Conservation (phyloP, 495 filamentous ascomycete genomes). For the Penicillium macrosclerotiorum region DNA sequence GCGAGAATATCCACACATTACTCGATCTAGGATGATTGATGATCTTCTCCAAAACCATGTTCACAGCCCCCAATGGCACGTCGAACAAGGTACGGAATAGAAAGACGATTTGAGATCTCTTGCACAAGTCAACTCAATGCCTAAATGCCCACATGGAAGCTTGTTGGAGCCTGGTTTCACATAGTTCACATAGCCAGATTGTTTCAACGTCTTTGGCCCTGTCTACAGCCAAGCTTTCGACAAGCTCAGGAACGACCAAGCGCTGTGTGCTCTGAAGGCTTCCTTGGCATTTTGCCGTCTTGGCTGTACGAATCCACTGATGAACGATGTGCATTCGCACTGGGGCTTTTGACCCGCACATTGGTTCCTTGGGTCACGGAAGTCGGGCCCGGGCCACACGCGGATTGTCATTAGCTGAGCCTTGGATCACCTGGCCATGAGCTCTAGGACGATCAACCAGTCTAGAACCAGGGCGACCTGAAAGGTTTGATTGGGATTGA, state of each 20-base stretch:
- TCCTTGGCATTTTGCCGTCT: not conserved
- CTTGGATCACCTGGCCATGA: constrained; percentile 33
- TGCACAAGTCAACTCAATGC: too few species aligned
- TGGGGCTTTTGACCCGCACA: not conserved
- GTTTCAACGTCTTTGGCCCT: not conserved
- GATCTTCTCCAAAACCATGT: too few species aligned
- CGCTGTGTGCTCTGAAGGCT: not conserved
- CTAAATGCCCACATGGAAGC: too few species aligned
- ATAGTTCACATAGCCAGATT: too few species aligned
- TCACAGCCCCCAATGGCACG: too few species aligned
- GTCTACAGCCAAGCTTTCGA: constrained; percentile 5
- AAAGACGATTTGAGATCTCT: too few species aligned
- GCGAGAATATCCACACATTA: too few species aligned
- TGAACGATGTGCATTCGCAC: not conserved
- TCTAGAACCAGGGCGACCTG: constrained; percentile 9
- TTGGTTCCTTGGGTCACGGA: not conserved
- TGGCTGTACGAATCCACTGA: constrained; percentile 1
- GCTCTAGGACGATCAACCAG: constrained; percentile 20
- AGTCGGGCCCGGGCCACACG: not conserved
- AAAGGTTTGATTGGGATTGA: constrained; percentile 23
- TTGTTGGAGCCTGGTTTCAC: too few species aligned
- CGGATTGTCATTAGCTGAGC: constrained; percentile 30
- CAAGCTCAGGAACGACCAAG: not conserved
- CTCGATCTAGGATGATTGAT: too few species aligned
- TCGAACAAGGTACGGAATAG: too few species aligned